Evolutionary conservation across 179 eudicot genomes (phyloP), one percentile per base, ranked within the genome.

Genomic region (Vitellaria paradoxa): DNA sequence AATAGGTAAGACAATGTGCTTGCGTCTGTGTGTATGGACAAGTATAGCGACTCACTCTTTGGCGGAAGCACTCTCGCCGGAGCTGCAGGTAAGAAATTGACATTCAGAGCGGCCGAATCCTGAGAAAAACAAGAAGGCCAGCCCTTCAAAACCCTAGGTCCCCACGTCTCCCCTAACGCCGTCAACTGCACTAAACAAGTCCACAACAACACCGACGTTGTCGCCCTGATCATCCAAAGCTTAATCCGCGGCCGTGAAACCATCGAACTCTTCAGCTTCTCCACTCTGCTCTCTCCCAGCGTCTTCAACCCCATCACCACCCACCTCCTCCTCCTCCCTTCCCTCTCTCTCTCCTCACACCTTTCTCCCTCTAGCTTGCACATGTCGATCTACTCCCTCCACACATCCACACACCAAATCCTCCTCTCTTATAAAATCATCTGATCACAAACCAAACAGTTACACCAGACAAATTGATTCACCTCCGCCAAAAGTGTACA

Each of bases 141-240:
- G 47, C 91, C 93, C 74, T 92, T 93, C 83, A 93, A 86, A 55
- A 92, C 97, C 80, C 93, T 85, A 64, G 95, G 97, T 10, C 98
- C 98, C 97, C 93, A 92, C 76, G 84, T 75, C 76, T 89, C 97
- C 5, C 97, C 91, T 72, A 88, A 85, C 53, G 97, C 86, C 2
- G 92, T 90, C 77, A 93, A 81, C 83, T 92, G 94, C 65, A 92
- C 95, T 64, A 93, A 65, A 81, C 98, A 93, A 79, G 98, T 93
- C 98, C 98, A 93, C 45, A 94, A 49, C 81, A 94, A 76, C 73
- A 94, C 76, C 67, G 93, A 86, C 0, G 96, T 92, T 5, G 91
- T 92, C 5, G 92, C 97, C 66, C 96, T 86, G 12, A 94, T 87
- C 85, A 92, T 88, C 98, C 98, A 94, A 7, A 88, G 68, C 87